phyloP scores from a whole-genome alignment of 805 yeast species.

The Priceomyces melissophilus region DNA sequence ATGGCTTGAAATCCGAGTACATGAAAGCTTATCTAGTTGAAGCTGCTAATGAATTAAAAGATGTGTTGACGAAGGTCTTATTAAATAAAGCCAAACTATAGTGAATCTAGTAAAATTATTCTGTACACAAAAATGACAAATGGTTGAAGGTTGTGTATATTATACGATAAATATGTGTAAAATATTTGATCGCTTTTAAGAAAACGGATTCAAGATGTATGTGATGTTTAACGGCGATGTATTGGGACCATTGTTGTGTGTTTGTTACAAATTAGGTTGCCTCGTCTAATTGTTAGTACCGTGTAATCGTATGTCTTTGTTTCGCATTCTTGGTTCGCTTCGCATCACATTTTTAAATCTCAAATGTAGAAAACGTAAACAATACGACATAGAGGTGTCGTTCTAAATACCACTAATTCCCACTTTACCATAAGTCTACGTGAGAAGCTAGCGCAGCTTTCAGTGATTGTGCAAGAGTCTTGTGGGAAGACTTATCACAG shows the following conservation, averaged over 20 bases:
- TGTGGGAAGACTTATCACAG: too few relatives aligned
- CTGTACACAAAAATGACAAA: background rate
- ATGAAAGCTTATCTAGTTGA: constrained; percentile 67
- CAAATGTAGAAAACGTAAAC: constrained; percentile 2
- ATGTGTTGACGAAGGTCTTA: constrained; percentile 46
- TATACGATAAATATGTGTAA: too few relatives aligned
- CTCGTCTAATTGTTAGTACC: constrained; percentile 2
- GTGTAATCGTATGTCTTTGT: background rate
- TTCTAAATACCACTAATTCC: constrained; percentile 2
- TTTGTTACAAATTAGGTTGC: background rate
- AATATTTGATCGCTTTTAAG: too few relatives aligned
- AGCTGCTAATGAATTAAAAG: constrained; percentile 79
- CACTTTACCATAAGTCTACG: background rate
- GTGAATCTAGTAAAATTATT: background rate
- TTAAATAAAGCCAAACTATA: constrained; percentile 40
- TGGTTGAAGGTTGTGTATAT: too few relatives aligned
- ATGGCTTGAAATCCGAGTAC: constrained; percentile 52
- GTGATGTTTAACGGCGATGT: too few relatives aligned
- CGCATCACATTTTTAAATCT: background rate
- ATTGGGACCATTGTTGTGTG: background rate
- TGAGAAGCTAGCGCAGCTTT: too few relatives aligned
- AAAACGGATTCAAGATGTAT: too few relatives aligned
- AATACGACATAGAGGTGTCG: constrained; percentile 1
- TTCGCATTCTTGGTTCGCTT: background rate
- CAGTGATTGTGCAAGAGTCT: too few relatives aligned